Percentiles rank a stretch among this genome's conserved stretches.
Evolutionary conservation across 306 rosid species (phyloP).

Genomic region (Cucurbita moschata): DNA sequence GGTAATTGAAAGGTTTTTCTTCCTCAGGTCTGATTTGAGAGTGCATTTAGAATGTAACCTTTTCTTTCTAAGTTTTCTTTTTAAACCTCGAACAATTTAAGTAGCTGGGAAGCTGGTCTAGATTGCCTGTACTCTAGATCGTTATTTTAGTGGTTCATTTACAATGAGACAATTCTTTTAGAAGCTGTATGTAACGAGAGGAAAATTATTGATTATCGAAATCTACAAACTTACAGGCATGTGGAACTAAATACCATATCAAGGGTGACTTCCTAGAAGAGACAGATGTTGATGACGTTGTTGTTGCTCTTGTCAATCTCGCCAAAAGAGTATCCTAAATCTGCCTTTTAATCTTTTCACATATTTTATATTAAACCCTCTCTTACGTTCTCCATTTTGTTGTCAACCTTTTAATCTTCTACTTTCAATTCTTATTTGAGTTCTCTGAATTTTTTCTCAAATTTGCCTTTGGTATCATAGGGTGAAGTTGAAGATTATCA

Average conservation of each 20-base stretch:
- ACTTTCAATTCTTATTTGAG: background rate
- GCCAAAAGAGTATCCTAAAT: conserved; percentile 55
- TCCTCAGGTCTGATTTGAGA: background rate
- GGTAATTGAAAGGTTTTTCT: conserved; percentile 25
- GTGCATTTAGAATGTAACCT: background rate
- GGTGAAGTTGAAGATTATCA: conserved; percentile 83
- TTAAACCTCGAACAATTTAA: background rate
- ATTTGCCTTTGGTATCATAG: conserved; percentile 27
- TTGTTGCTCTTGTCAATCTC: conserved; percentile 77
- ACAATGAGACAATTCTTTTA: background rate
- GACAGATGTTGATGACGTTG: conserved; percentile 84
- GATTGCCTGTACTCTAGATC: background rate
- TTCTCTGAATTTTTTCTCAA: background rate
- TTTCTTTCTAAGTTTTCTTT: background rate
- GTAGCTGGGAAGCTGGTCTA: background rate
- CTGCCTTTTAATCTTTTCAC: background rate
- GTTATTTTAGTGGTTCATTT: background rate
- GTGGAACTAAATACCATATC: conserved; percentile 68
- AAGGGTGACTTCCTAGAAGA: conserved; percentile 69
- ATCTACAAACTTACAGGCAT: conserved; percentile 46
- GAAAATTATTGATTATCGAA: conserved; percentile 6
- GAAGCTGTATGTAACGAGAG: background rate
- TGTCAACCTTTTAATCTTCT: background rate
- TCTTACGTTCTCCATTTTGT: background rate
- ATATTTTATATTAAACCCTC: background rate